These are phyloP conservation scores for Ceratocystis destructans DNA, from an alignment of 2,329 filamentous ascomycete species.

Conservation along the genomic window DNA sequence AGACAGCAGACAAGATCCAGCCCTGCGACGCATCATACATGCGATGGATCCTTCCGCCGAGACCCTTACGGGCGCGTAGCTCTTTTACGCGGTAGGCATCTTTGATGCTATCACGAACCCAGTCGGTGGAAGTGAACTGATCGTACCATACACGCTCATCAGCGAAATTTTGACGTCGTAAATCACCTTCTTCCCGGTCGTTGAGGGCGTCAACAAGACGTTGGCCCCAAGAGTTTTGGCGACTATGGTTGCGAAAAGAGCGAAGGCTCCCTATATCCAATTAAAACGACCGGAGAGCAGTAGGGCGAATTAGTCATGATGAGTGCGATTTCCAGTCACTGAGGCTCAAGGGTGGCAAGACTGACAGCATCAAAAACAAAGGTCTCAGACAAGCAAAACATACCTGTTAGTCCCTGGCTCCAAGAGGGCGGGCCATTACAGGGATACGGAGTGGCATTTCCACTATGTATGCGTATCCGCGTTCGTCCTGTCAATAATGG, in stretches of 20 bases:
- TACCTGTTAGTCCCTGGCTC: conserved; percentile 35
- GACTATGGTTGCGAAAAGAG: conserved; percentile 38
- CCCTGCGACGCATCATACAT: conserved; percentile 81
- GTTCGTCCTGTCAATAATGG: conserved; percentile 32
- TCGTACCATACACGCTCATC: conserved; percentile 97
- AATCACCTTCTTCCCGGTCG: conserved; percentile 42
- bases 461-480: conserved; percentile 31
- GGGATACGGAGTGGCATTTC: conserved; percentile 20
- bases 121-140: conserved; percentile 94
- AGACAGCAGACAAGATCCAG: conserved; percentile 84
- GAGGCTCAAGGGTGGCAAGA: not conserved
- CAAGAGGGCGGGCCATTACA: conserved; percentile 22
- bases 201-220: conserved; percentile 50
- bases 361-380: not conserved
- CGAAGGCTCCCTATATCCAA: conserved; percentile 24
- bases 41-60: conserved; percentile 63
- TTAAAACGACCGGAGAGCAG: not conserved
- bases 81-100: conserved; percentile 82
- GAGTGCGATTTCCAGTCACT: not conserved
- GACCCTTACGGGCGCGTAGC: conserved; percentile 66
- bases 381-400: conserved; percentile 17
- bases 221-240: conserved; percentile 44
- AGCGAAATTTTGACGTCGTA: conserved; percentile 51
- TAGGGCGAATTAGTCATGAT: too few species aligned
- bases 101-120: conserved; percentile 94